Evolutionary conservation across 2,329 filamentous ascomycete genomes (phyloP).

Genomic region (Leptographium radiaticola): DNA sequence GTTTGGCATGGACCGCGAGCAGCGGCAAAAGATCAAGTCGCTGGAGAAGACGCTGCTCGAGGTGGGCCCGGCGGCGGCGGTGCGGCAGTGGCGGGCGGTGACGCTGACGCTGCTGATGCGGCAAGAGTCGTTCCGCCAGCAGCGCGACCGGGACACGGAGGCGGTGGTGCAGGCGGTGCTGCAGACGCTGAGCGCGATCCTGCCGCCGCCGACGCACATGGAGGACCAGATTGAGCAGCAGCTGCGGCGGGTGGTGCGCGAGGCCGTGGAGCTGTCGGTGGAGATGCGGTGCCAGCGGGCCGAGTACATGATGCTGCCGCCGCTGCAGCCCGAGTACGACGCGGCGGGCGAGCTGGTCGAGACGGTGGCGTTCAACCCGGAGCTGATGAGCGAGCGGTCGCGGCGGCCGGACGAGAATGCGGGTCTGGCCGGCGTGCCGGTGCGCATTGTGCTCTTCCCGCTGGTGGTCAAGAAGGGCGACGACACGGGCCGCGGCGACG

Average conservation of each 20-base stretch:
- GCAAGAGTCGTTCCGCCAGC: conserved; percentile 64
- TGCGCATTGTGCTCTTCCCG: conserved; percentile 89
- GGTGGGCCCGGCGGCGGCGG: conserved; percentile 75
- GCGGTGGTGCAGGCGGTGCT: conserved; percentile 90
- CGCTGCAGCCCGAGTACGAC: conserved; percentile 88
- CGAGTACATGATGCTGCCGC: conserved; percentile 97
- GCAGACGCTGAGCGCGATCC: conserved; percentile 66
- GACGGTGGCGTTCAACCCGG: conserved; percentile 82
- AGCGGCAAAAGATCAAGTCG: conserved; percentile 92
- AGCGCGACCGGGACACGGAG: conserved; percentile 83
- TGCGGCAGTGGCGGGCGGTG: conserved; percentile 92
- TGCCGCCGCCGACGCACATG: conserved; percentile 73
- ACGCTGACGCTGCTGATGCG: conserved; percentile 81
- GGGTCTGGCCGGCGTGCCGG: conserved; percentile 56
- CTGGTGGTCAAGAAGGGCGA: conserved; percentile 93
- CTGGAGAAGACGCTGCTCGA: conserved; percentile 86
- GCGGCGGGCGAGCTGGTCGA: conserved; percentile 78
- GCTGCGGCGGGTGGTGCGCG: conserved; percentile 72
- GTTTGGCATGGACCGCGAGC: conserved; percentile 96
- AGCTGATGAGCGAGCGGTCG: conserved; percentile 85
- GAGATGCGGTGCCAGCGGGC: conserved; percentile 96
- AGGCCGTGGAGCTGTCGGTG: conserved; percentile 81
- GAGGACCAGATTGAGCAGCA: conserved; percentile 72
- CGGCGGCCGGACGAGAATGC: conserved; percentile 11
- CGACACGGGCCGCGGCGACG: conserved; percentile 73